Base-by-base conservation (phyloP, 352 stramenopile species). In the Peronospora farinosa region DNA sequence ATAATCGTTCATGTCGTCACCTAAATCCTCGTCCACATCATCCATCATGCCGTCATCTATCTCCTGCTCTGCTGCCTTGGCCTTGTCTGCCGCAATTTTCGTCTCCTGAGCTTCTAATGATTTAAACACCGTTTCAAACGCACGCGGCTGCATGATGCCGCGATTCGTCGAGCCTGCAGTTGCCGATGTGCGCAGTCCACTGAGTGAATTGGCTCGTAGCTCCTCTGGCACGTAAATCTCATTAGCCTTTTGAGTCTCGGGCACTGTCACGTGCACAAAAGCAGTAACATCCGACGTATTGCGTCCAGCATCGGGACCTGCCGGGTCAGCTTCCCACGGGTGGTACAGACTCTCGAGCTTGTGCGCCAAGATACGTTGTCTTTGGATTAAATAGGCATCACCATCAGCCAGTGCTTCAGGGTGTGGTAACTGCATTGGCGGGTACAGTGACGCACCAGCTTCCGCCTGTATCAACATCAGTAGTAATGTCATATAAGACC, bases 1-100 rank as follows among this genome's bases (percentile, higher is more conserved):
- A 65, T 87, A 87, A 64, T 87, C 76, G 67, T 87, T 87, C 63
- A 78, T 84, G 51, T 87, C 76, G 36, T 87, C 76, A 32, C 76
- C 75, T 56, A 85, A 55, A 44, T 84, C 76, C 37, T 87, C 76
- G 3, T 87, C 76, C 21, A 60, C 65, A n/a, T 87, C 76, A 19
- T 84, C 73, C 48, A 75, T 58, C n/a, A 70, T 65, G n/a, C 64
- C 65, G 8, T 79, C 71, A 27, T 87, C 76, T 6, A 47, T 49
- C 10, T 78, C 71, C 23, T 74, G 50, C 11, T 68, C 63, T 0
- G 63, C 57, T 1, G 47, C 63, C 51, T 81, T 86, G 28, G 58
- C 64, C 44, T 84, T 84, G 39, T 72, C 62, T 4, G 57, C 45
- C 36, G 62, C 62, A 31, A 67, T 59, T 23, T 76, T 72, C 55